Evolutionary conservation across 2,329 filamentous ascomycete genomes (phyloP), one percentile per base, ranked within the genome.

Genomic region (Trichoderma endophyticum): DNA sequence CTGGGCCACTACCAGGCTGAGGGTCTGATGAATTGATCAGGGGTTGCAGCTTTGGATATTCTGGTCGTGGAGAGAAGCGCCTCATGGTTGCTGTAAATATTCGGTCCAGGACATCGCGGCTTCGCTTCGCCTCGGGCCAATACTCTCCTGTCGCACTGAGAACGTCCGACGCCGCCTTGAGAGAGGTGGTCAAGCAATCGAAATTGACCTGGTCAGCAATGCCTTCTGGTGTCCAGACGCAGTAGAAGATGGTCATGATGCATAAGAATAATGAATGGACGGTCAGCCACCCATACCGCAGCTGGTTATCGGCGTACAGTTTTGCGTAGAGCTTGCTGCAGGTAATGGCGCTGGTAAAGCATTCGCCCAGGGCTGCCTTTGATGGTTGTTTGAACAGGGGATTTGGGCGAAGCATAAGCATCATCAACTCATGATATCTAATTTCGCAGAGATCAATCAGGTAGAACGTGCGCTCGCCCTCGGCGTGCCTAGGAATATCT

Each of bases 61-160:
- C 68, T 63, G 24, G 48, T 9, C 68, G 43, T 21, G 57, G 68
- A 18, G 68, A 54, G 60, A 70, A 70, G 6, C 59, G 59, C 9
- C 68, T 70, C 68, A 70, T 70, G 30, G 68, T 70, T 34, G 68
- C 68, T 4, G 68, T 39, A 30, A 70, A 70, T 7, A 70, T 70
- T 26, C 60, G 59, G 43, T 85, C 82, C 0, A 86, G 60, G 2
- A 84, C 82, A n/a, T 84, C 82, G 4, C 84, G 80, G 60, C 83
- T 82, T 14, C 82, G 79, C 71, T 84, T 85, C 0, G 85, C 86
- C 5, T 85, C 85, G 0, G 81, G 79, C 85, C 86, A 88, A 71
- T 87, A 83, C 71, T 87, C 86, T 1, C 84, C 86, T 3, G 82
- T 83, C 2, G 86, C 86, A 48, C 86, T 86, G 3, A 88, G 77